These are phyloP conservation scores for Leccinum ochraceum DNA, from an alignment of 768 basidiomycete species.

Conservation along the genomic window DNA sequence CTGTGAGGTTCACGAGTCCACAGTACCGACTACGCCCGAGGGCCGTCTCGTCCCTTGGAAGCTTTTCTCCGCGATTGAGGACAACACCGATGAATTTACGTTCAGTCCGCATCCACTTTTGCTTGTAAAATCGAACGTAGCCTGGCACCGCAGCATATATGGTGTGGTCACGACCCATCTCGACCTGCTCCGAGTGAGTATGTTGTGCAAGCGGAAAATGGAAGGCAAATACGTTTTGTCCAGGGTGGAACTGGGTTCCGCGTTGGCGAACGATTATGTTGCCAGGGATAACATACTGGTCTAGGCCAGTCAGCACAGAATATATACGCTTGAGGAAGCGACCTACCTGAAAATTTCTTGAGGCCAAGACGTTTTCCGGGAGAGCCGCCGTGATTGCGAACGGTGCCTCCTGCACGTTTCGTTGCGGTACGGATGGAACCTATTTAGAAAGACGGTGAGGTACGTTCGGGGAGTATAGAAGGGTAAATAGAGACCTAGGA, in stretches of 20 bases:
- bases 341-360: slow-evolving; percentile 92
- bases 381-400: slow-evolving; percentile 90
- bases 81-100: slow-evolving; percentile 86
- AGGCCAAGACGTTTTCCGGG: slow-evolving; percentile 92
- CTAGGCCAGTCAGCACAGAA: slow-evolving; percentile 41
- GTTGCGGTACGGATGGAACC: slow-evolving; percentile 89
- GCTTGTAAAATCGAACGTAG: slow-evolving; percentile 91
- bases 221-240: slow-evolving; percentile 73
- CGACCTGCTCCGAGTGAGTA: slow-evolving; percentile 55
- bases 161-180: slow-evolving; percentile 93
- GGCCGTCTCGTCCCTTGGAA: slow-evolving; percentile 77
- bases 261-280: slow-evolving; percentile 96
- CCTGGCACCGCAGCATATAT: slow-evolving; percentile 90
- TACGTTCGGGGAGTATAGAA: neutral
- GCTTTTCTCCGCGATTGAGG: slow-evolving; percentile 64
- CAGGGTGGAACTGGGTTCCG: slow-evolving; percentile 90
- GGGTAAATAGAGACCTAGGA: slow-evolving; percentile 29
- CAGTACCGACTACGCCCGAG: slow-evolving; percentile 86
- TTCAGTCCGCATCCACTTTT: slow-evolving; percentile 70
- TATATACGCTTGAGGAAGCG: neutral
- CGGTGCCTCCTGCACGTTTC: slow-evolving; percentile 93
- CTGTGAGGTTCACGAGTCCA: slow-evolving; percentile 68
- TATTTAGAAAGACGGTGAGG: slow-evolving; percentile 20
- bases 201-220: neutral
- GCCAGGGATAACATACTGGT: slow-evolving; percentile 89